Evolutionary conservation across 2,329 filamentous ascomycete species (phyloP).

Genomic region (Chalaropsis ovoidea): DNA sequence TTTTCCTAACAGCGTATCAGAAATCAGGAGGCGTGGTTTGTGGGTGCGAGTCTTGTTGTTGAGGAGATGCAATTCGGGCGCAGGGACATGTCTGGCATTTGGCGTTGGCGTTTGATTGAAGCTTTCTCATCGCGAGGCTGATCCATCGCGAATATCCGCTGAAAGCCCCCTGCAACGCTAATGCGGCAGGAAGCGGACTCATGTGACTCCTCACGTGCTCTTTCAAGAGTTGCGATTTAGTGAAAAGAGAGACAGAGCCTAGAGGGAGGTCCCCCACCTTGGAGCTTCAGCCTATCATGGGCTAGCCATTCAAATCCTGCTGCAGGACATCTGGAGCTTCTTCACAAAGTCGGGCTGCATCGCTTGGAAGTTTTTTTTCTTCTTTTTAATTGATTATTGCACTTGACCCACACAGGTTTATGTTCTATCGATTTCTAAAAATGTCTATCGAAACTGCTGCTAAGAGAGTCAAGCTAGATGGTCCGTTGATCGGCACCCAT

Average conservation of each 20-base stretch:
- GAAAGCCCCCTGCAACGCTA: slow-evolving; percentile 7
- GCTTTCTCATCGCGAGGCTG: slow-evolving; percentile 23
- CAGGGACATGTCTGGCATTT: neutral
- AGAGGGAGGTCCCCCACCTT: neutral
- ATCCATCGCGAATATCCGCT: slow-evolving; percentile 25
- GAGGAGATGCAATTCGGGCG: neutral
- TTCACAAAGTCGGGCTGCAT: neutral
- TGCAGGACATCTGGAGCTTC: neutral
- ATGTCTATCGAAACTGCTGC: slow-evolving; percentile 58
- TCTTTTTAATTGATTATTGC: neutral
- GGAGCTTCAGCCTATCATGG: slow-evolving; percentile 15
- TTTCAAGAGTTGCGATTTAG: neutral
- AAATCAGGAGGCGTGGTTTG: neutral
- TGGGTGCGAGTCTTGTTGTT: neutral
- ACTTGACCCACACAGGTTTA: neutral
- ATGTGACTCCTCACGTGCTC: neutral
- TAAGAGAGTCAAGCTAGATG: slow-evolving; percentile 70
- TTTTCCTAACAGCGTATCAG: neutral
- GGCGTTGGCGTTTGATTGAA: slow-evolving; percentile 5
- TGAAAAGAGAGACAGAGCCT: neutral
- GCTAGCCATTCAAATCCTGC: slow-evolving; percentile 14
- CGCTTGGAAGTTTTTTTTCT: neutral
- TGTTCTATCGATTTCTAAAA: slow-evolving; percentile 36
- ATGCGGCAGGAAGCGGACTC: neutral
- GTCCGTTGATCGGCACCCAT: slow-evolving; percentile 72